A percentile compares a stretch with the other conserved stretches of the same genome.
Conservation (phyloP, 208 protist genomes). For the Leishmania braziliensis region DNA sequence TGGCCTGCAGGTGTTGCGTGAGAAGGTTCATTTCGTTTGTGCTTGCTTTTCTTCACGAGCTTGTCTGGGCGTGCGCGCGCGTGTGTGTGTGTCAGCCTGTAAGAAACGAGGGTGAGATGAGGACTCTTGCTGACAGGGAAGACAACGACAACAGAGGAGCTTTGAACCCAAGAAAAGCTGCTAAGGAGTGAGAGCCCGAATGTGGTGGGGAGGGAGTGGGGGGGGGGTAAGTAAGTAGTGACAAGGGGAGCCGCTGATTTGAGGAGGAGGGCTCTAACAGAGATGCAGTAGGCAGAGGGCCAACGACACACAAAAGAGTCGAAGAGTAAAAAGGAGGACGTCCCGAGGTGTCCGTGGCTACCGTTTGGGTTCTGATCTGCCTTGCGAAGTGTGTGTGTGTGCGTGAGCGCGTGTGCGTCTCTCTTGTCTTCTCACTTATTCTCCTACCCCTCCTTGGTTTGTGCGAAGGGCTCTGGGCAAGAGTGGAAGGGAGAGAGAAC, state of each 20-base stretch:
- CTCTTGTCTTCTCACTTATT: background rate
- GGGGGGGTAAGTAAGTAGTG: too few relatives aligned
- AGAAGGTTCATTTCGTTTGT: conserved; percentile 26
- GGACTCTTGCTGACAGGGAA: background rate
- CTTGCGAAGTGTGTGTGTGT: background rate
- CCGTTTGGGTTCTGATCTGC: background rate
- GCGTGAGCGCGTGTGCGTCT: too few relatives aligned
- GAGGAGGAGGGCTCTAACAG: too few relatives aligned
- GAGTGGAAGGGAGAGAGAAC: background rate
- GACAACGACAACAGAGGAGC: background rate
- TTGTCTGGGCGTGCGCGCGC: background rate
- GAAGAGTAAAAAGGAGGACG: background rate
- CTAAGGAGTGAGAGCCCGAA: too few relatives aligned
- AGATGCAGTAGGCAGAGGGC: background rate
- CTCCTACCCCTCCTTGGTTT: background rate
- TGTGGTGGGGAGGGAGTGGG: too few relatives aligned
- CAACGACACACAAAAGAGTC: background rate
- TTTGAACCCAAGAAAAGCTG: background rate
- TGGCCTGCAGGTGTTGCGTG: conserved; percentile 27
- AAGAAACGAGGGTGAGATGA: background rate
- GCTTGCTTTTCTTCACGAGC: background rate
- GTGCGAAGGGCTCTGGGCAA: background rate
- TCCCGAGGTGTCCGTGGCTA: too few relatives aligned
- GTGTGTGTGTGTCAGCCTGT: background rate
- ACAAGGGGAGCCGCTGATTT: too few relatives aligned